Percentiles rank a stretch among this genome's conserved stretches.
Conservation (phyloP, 2,329 filamentous ascomycete genomes). For the Tolypocladium nubicola region DNA sequence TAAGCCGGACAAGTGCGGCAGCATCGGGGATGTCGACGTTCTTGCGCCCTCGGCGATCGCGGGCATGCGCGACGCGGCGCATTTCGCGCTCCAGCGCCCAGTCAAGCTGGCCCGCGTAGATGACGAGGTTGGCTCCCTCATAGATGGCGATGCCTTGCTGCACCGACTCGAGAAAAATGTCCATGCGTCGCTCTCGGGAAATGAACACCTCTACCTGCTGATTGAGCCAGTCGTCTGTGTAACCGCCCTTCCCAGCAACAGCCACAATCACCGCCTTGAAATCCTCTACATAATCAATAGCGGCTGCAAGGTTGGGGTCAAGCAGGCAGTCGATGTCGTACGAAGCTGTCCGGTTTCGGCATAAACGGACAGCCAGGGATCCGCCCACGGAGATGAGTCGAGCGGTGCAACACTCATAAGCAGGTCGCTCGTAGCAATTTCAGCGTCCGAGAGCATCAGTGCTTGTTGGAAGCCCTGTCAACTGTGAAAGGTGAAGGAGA, state of each 20-base stretch:
- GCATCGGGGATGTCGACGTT: slow-evolving; percentile 7
- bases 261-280: slow-evolving; percentile 6
- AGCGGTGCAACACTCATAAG: slow-evolving; percentile 16
- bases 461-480: slow-evolving; percentile 1
- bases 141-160: slow-evolving; percentile 12
- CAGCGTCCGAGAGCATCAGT: slow-evolving; percentile 10
- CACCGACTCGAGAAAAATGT: slow-evolving; percentile 13
- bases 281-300: slow-evolving; percentile 8
- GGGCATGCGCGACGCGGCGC: slow-evolving; percentile 10
- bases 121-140: slow-evolving; percentile 9
- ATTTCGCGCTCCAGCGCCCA: slow-evolving; percentile 16
- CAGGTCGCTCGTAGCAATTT: slow-evolving; percentile 12
- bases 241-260: slow-evolving; percentile 4
- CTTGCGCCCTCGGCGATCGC: background rate
- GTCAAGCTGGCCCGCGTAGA: slow-evolving; percentile 13
- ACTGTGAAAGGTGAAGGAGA: background rate
- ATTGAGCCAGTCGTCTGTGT: slow-evolving; percentile 12
- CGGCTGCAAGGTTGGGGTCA: slow-evolving; percentile 14
- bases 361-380: slow-evolving; percentile 12
- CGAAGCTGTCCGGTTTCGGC: slow-evolving; percentile 10
- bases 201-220: slow-evolving; percentile 12
- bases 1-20: slow-evolving; percentile 6
- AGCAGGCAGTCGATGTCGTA: slow-evolving; percentile 14
- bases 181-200: slow-evolving; percentile 4
- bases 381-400: slow-evolving; percentile 14